Evolutionary conservation across 164 flowering plant genomes (phyloP).

Genomic region (Warburgia ugandensis): DNA sequence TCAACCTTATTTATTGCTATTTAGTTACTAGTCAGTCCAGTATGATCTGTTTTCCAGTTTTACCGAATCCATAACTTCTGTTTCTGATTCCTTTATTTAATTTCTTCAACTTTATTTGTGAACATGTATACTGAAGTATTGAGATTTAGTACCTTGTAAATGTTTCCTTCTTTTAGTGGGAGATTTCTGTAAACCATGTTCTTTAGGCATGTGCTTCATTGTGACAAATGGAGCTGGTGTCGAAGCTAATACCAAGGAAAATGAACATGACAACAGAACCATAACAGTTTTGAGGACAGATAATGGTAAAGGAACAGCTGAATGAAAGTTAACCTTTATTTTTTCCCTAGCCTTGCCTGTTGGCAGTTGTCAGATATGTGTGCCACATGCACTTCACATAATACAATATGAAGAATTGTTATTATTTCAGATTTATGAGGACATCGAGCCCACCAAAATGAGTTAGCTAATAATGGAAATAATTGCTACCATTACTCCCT

Average conservation of each 20-base stretch:
- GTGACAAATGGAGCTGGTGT: background rate
- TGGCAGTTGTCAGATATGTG: too few species aligned
- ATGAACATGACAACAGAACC: too few species aligned
- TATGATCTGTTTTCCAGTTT: background rate
- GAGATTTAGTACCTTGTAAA: background rate
- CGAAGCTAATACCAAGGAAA: background rate
- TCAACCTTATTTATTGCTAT: constrained; percentile 13
- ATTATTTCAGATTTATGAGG: too few species aligned
- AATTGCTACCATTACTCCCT: too few species aligned
- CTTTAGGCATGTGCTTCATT: background rate
- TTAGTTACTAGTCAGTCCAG: background rate
- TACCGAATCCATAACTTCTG: background rate
- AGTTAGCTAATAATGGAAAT: too few species aligned
- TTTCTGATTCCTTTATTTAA: background rate
- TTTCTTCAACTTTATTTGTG: background rate
- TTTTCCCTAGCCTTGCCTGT: too few species aligned
- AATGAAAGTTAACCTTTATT: too few species aligned
- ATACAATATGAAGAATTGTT: too few species aligned
- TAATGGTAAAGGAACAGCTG: too few species aligned
- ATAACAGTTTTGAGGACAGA: too few species aligned
- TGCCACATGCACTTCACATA: too few species aligned
- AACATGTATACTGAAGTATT: background rate
- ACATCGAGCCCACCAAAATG: too few species aligned
- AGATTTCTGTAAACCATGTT: background rate
- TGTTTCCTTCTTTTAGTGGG: background rate